phyloP scores from a whole-genome alignment of 495 filamentous ascomycete genomes.

The Penicillium longicatenatum region DNA sequence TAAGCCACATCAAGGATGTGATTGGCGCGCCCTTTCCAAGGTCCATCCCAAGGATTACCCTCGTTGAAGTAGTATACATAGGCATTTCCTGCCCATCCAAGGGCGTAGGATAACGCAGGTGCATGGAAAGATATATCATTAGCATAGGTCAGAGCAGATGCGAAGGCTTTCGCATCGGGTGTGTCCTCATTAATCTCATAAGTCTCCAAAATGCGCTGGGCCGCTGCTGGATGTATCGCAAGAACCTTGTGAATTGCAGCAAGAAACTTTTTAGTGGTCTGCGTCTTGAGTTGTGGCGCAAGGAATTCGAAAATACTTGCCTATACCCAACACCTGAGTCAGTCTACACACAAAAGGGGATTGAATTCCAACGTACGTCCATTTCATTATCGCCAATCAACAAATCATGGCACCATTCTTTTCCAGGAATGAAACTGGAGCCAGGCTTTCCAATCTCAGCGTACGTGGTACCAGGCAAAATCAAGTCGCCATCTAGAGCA shows the following conservation, averaged over 20 bases:
- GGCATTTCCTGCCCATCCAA: conserved; percentile 39
- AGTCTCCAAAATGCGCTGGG: conserved; percentile 29
- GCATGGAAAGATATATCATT: conserved; percentile 44
- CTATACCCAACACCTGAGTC: conserved; percentile 15
- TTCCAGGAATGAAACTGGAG: conserved; percentile 26
- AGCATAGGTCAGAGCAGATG: conserved; percentile 36
- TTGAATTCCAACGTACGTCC: conserved; percentile 34
- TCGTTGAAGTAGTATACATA: conserved; percentile 54
- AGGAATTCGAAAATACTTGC: conserved; percentile 31
- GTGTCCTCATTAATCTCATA: conserved; percentile 32
- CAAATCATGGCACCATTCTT: conserved; percentile 40
- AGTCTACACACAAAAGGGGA: background rate
- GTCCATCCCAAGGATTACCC: conserved; percentile 50
- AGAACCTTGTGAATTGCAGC: conserved; percentile 26
- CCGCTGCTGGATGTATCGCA: conserved; percentile 17
- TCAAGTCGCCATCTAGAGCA: conserved; percentile 41
- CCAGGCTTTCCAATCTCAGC: conserved; percentile 20
- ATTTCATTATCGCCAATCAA: conserved; percentile 44
- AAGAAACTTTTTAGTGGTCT: conserved; percentile 35
- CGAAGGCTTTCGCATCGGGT: conserved; percentile 35
- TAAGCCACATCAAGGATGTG: conserved; percentile 52
- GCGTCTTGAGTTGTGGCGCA: conserved; percentile 25
- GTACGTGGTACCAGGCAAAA: conserved; percentile 29
- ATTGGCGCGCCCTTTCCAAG: conserved; percentile 39
- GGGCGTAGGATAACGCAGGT: conserved; percentile 35